Percentiles rank a stretch among this genome's conserved stretches.
Conservation (phyloP, 371 early-diverging fungal species). For the Apophysomyces sp. region DNA sequence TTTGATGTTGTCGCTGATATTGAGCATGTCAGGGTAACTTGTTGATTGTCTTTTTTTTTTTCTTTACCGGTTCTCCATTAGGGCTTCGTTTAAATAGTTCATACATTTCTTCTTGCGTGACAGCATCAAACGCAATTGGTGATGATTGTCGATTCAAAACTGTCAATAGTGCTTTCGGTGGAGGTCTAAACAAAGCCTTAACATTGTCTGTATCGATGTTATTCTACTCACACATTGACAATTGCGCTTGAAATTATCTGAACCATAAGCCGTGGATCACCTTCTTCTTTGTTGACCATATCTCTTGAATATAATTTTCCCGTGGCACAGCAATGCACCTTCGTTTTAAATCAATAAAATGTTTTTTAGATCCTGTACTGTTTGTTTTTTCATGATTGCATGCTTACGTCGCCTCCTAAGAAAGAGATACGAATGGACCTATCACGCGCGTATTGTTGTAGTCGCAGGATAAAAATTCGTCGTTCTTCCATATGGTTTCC, state of each 20-base stretch:
- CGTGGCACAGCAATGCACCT: constrained; percentile 70
- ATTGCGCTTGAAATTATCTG: constrained; percentile 76
- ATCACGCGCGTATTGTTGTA: constrained; percentile 68
- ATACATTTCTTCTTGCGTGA: constrained; percentile 34
- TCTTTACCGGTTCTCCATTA: constrained; percentile 27
- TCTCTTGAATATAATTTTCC: constrained; percentile 62
- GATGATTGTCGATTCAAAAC: constrained; percentile 23
- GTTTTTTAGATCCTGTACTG: neutral
- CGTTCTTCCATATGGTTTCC: constrained; percentile 70
- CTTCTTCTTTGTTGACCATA: constrained; percentile 44
- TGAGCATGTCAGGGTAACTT: neutral
- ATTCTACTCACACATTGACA: constrained; percentile 48
- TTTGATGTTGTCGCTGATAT: constrained; percentile 30
- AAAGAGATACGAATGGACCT: constrained; percentile 72
- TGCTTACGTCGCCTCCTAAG: constrained; percentile 75
- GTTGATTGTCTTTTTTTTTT: neutral
- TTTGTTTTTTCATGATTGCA: neutral
- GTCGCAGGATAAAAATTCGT: constrained; percentile 57
- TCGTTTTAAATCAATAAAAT: neutral
- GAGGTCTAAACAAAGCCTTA: constrained; percentile 13
- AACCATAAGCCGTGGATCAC: constrained; percentile 67
- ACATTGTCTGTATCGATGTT: too few relatives aligned
- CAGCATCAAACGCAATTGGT: constrained; percentile 25
- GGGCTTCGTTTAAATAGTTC: constrained; percentile 28
- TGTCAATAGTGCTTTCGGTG: constrained; percentile 32